phyloP scores from a whole-genome alignment of 495 filamentous ascomycete genomes.

The Corynascus novoguineensis region DNA sequence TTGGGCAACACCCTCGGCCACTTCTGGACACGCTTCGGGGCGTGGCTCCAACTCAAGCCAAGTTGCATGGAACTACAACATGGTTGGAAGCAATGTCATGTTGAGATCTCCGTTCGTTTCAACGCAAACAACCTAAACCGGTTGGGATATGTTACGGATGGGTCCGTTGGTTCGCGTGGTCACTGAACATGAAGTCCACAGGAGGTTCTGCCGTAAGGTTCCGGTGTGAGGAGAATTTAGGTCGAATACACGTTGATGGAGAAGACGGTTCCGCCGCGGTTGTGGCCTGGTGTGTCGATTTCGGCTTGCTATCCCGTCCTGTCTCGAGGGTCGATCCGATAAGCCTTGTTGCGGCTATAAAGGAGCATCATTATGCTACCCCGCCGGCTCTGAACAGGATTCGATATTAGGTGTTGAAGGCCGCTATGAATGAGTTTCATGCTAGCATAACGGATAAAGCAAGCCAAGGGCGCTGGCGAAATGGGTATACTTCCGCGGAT shows the following conservation, averaged over 20 bases:
- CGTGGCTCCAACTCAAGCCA: too few species aligned
- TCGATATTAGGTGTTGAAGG: not conserved
- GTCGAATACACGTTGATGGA: too few species aligned
- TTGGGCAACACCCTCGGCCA: too few species aligned
- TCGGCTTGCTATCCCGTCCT: not conserved
- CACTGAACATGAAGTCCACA: too few species aligned
- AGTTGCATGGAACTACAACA: too few species aligned
- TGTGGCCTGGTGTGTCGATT: not conserved
- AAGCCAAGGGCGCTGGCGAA: not conserved
- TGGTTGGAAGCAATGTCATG: too few species aligned
- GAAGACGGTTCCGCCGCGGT: not conserved
- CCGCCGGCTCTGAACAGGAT: slow-evolving; percentile 3
- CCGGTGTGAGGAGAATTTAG: not conserved
- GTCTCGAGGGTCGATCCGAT: not conserved
- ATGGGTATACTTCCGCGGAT: not conserved
- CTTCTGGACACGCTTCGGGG: too few species aligned
- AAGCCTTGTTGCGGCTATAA: slow-evolving; percentile 2
- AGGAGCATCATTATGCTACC: not conserved
- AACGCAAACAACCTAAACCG: too few species aligned
- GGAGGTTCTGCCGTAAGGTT: too few species aligned
- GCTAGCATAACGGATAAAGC: not conserved
- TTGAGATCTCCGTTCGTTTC: too few species aligned
- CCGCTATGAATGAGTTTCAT: not conserved
- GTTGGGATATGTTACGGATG: too few species aligned
- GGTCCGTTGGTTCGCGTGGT: too few species aligned